A percentile compares a stretch with the other conserved stretches of the same genome.
These are phyloP conservation scores for Tuctoria greenei DNA, from an alignment of 176 grass and related monocot species.

Conservation along the genomic window DNA sequence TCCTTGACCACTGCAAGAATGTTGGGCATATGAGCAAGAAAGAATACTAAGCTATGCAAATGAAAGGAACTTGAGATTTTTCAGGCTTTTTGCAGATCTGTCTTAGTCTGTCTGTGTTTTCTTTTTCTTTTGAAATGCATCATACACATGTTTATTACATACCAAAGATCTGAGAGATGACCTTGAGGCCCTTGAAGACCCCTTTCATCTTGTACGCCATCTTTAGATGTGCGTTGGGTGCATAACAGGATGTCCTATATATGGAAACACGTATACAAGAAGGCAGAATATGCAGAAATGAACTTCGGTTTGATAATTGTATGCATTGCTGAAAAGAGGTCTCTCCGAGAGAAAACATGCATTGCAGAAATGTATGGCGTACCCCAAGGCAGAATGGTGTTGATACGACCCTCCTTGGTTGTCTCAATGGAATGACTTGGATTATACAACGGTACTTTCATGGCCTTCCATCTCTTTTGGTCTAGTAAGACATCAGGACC, in stretches of 20 bases:
- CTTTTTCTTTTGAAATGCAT: not conserved
- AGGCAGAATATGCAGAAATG: conserved; percentile 8
- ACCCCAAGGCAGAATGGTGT: too few relatives aligned
- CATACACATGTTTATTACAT: conserved; percentile 16
- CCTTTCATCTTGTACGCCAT: conserved; percentile 95
- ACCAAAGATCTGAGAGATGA: conserved; percentile 85
- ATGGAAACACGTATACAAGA: not conserved
- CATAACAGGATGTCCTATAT: conserved; percentile 11
- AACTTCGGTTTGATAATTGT: not conserved
- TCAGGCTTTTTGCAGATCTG: not conserved
- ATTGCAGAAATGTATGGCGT: not conserved
- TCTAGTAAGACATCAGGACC: too few relatives aligned
- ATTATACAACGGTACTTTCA: too few relatives aligned
- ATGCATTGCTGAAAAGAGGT: not conserved
- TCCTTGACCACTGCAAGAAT: conserved; percentile 64
- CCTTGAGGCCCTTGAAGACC: conserved; percentile 73
- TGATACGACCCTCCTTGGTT: too few relatives aligned
- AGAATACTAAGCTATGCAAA: not conserved
- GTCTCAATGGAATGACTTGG: too few relatives aligned
- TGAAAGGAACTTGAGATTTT: too few relatives aligned
- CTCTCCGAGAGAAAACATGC: not conserved
- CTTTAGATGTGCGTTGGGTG: conserved; percentile 4
- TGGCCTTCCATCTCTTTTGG: too few relatives aligned
- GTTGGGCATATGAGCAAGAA: not conserved
- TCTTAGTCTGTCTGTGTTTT: not conserved